Conservation (phyloP, 78 protist species). For the Dictyostelium capitatum region DNA sequence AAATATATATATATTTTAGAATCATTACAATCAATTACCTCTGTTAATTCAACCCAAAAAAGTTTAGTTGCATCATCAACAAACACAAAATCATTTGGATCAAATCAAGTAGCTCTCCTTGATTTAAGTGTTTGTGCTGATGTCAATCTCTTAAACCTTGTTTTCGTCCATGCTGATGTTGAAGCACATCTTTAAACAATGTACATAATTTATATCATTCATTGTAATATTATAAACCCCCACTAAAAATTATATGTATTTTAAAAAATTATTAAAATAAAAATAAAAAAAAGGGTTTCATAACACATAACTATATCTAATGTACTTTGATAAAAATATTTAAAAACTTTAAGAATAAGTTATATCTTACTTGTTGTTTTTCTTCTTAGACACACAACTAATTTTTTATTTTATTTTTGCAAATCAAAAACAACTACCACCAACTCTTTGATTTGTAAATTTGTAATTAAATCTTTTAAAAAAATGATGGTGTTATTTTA, state of each 20-base stretch:
- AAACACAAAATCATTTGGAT: background rate
- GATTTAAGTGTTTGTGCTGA: background rate
- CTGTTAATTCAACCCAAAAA: background rate
- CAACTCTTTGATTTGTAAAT: too few species aligned
- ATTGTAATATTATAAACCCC: background rate
- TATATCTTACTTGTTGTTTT: too few species aligned
- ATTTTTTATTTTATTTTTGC: too few species aligned
- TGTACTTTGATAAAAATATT: too few species aligned
- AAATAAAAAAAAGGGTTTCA: too few species aligned
- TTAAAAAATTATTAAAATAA: background rate
- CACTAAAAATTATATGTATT: too few species aligned
- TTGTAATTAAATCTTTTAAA: too few species aligned
- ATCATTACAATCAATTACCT: slow-evolving; percentile 10
- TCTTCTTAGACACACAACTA: too few species aligned
- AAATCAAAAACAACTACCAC: too few species aligned
- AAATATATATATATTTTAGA: background rate
- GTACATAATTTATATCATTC: background rate
- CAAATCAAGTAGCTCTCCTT: background rate
- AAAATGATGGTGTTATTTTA: too few species aligned
- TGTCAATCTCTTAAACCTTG: background rate
- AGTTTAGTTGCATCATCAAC: background rate
- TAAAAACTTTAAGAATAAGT: too few species aligned
- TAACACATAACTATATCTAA: too few species aligned
- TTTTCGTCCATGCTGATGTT: background rate
- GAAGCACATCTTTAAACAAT: background rate